Evolutionary conservation across 2,329 filamentous ascomycete genomes (phyloP), one percentile per base, ranked within the genome.

Genomic region (Madurella mycetomatis): DNA sequence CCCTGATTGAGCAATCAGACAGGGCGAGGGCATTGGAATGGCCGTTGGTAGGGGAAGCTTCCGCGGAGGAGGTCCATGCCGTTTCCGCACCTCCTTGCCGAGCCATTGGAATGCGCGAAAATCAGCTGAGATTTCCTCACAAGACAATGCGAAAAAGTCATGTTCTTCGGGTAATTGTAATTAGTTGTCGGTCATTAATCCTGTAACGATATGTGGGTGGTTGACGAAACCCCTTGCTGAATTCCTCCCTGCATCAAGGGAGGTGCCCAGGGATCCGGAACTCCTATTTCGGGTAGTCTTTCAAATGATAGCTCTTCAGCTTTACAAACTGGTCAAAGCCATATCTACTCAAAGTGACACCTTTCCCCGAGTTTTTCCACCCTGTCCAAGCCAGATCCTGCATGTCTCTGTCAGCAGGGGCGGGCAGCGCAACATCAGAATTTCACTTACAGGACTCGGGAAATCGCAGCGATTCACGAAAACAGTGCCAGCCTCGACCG

Each of bases 241-340:
- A 34, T 41, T 37, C 43, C 56, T 59, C 60, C 60, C 52, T 60
- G 56, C 56, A 41, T 47, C 19, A 55, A 42, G n/a, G 12, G 43
- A 32, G 37, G 51, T 47, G 47, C 31, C 46, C 53, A 47, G 37
- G 43, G 40, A 43, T 39, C 34, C 47, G 30, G 42, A 44, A 13
- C 13, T 31, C 44, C 59, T 76, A 83, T 72, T 84, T 85, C 43
- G 83, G 82, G 66, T 85, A 84, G 60, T 95, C 84, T 76, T 96
- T 96, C 69, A 96, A 70, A 72, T 97, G 92, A 71, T 87, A 95
- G 77, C 89, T 96, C 85, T 96, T 96, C 65, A 96, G 80, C 79
- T 94, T 95, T 68, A 95, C 87, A 68, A 96, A 97, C 69, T 95
- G 90, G 65, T 96, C 92, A 67, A 95, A 97, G 11, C 92, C 92